Percentiles rank a stretch among this genome's conserved stretches.
phyloP scores from a whole-genome alignment of 257 asterid genomes.

The Gentiana dahurica region DNA sequence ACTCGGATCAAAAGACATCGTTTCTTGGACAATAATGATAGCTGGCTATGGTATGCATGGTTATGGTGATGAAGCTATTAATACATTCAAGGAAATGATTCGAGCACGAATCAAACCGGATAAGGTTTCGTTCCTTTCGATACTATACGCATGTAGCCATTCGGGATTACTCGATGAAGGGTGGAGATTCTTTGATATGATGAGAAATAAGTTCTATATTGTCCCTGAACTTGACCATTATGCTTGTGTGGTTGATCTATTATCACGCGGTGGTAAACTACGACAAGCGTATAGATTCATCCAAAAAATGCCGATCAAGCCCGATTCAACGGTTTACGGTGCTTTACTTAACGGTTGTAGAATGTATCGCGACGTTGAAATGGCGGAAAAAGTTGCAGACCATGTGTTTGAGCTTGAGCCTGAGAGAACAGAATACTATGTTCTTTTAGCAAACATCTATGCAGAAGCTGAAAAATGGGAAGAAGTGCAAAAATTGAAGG shows the following conservation, averaged over 20 bases:
- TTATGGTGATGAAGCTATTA: constrained; percentile 22
- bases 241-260: constrained; percentile 18
- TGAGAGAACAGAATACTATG: constrained; percentile 13
- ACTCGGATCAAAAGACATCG: constrained; percentile 13
- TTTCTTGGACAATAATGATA: constrained; percentile 24
- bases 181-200: constrained; percentile 20
- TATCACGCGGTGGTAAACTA: constrained; percentile 19
- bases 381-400: constrained; percentile 23
- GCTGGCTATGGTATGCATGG: constrained; percentile 24
- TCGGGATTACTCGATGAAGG: constrained; percentile 22
- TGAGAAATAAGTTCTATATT: constrained; percentile 15
- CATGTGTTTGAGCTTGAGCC: constrained; percentile 20
- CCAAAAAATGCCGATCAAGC: constrained; percentile 11
- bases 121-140: constrained; percentile 14
- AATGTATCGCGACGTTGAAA: constrained; percentile 14
- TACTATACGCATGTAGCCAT: constrained; percentile 21
- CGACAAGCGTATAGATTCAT: constrained; percentile 14
- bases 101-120: constrained; percentile 14
- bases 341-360: constrained; percentile 21
- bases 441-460: constrained; percentile 24
- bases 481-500: constrained; percentile 11
- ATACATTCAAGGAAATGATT: constrained; percentile 15
- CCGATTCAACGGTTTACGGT: constrained; percentile 13
- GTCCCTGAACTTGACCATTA: constrained; percentile 18
- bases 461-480: constrained; percentile 20